A percentile compares a stretch with the other conserved stretches of the same genome.
Evolutionary conservation across 2,329 filamentous ascomycete genomes (phyloP).

Genomic region (Pseudogymnoascus sp.): DNA sequence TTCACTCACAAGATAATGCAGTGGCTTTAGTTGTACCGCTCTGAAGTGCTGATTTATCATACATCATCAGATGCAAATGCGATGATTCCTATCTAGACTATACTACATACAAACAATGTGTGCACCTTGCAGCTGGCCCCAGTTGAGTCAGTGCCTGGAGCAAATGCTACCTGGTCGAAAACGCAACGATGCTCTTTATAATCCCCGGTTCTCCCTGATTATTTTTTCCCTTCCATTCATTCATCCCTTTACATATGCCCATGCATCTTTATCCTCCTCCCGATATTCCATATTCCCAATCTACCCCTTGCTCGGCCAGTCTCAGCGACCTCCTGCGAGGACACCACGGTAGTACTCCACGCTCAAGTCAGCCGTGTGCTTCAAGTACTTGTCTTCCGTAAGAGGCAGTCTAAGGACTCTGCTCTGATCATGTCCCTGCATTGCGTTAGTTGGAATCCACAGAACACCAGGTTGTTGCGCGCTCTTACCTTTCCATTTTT

Average conservation of each 20-base stretch:
- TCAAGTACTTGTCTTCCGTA: conserved; percentile 63
- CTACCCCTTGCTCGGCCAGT: not conserved
- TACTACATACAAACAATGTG: conserved; percentile 7
- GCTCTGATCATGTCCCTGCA: conserved; percentile 35
- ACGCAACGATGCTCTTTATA: conserved; percentile 7
- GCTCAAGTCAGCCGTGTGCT: conserved; percentile 63
- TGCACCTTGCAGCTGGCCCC: not conserved
- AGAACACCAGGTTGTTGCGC: not conserved
- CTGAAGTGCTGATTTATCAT: conserved; percentile 2
- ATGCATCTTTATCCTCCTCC: not conserved
- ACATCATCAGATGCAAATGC: not conserved
- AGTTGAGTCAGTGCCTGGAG: not conserved
- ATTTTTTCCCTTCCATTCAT: conserved; percentile 3
- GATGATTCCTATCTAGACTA: conserved; percentile 8
- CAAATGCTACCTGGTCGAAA: not conserved
- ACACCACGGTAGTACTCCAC: conserved; percentile 51
- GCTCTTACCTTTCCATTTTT: conserved; percentile 50
- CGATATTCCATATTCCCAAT: conserved; percentile 2
- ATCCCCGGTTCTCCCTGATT: not conserved
- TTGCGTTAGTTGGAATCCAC: conserved; percentile 18
- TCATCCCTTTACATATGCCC: conserved; percentile 7
- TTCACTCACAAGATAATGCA: not conserved
- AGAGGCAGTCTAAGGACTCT: conserved; percentile 54
- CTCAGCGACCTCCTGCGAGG: conserved; percentile 19
- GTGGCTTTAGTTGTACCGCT: not conserved